Evolutionary conservation across 495 filamentous ascomycete species (phyloP).

Genomic region (Staphylotrichum longicolle): DNA sequence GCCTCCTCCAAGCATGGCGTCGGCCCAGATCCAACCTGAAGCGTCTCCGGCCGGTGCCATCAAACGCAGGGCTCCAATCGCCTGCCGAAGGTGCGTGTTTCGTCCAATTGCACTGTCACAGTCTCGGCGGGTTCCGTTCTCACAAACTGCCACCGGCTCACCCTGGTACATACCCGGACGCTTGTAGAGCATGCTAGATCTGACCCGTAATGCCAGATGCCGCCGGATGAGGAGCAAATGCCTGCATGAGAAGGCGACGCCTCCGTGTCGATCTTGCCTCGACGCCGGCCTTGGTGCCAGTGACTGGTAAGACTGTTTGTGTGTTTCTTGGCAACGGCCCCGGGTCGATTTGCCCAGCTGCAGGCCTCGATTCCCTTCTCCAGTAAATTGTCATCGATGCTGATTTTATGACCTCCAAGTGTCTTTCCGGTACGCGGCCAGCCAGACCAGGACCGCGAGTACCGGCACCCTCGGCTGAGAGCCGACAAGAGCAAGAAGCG

Average conservation of each 20-base stretch:
- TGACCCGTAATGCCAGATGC: constrained; percentile 37
- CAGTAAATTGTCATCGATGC: not conserved
- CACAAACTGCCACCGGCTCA: not conserved
- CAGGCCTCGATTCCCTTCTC: not conserved
- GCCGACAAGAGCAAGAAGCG: constrained; percentile 41
- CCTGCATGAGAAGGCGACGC: constrained; percentile 42
- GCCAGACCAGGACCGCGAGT: constrained; percentile 44
- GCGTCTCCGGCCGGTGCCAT: constrained; percentile 3
- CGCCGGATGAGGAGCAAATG: constrained; percentile 52
- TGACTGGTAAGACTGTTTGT: constrained; percentile 41
- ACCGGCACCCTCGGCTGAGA: constrained; percentile 47
- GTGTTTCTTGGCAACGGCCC: too few species aligned
- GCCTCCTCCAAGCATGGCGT: constrained; percentile 11
- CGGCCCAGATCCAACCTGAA: constrained; percentile 16
- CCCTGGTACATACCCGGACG: not conserved
- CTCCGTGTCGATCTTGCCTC: constrained; percentile 45
- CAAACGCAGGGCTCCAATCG: constrained; percentile 48
- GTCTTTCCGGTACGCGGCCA: constrained; percentile 47
- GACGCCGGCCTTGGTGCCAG: constrained; percentile 43
- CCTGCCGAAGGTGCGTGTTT: constrained; percentile 49
- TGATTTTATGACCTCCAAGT: constrained; percentile 23
- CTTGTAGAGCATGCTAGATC: not conserved
- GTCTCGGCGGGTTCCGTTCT: not conserved
- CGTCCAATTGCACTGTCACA: constrained; percentile 12
- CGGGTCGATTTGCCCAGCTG: too few species aligned